phyloP scores from a whole-genome alignment of 768 basidiomycete species.

The Saitozyma sp. region DNA sequence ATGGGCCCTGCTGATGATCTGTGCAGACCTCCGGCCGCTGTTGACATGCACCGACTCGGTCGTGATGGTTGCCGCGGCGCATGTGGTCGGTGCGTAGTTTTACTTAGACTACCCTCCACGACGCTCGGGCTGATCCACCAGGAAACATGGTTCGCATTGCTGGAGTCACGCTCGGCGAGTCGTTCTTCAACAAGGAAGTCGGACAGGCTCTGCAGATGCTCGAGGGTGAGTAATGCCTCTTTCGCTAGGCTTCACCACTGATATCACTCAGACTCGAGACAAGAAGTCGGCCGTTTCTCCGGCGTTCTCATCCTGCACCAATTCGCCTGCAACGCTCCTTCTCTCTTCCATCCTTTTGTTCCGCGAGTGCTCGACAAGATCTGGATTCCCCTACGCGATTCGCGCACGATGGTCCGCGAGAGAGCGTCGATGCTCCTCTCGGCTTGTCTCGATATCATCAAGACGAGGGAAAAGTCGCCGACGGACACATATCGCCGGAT shows the following conservation, averaged over 20 bases:
- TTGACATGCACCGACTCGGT: slow-evolving; percentile 86
- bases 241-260: slow-evolving; percentile 4
- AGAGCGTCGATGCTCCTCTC: slow-evolving; percentile 92
- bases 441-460: slow-evolving; percentile 84
- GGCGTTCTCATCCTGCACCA: slow-evolving; percentile 93
- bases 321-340: slow-evolving; percentile 82
- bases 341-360: slow-evolving; percentile 84
- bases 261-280: slow-evolving; percentile 61
- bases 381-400: slow-evolving; percentile 82
- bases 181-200: slow-evolving; percentile 86
- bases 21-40: slow-evolving; percentile 74
- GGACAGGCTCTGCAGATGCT: slow-evolving; percentile 77
- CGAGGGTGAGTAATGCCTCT: slow-evolving; percentile 51
- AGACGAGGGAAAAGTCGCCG: slow-evolving; percentile 64
- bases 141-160: slow-evolving; percentile 74
- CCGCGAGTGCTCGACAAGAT: slow-evolving; percentile 88
- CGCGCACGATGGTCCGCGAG: slow-evolving; percentile 77
- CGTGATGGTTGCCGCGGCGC: slow-evolving; percentile 92
- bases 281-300: slow-evolving; percentile 83
- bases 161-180: slow-evolving; percentile 78
- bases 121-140: neutral
- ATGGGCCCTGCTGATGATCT: slow-evolving; percentile 62
- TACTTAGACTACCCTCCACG: neutral
- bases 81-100: slow-evolving; percentile 68
- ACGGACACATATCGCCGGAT: slow-evolving; percentile 71